Conservation (phyloP, 73 alveolate genomes). For the Paramecium tetraurelia region DNA sequence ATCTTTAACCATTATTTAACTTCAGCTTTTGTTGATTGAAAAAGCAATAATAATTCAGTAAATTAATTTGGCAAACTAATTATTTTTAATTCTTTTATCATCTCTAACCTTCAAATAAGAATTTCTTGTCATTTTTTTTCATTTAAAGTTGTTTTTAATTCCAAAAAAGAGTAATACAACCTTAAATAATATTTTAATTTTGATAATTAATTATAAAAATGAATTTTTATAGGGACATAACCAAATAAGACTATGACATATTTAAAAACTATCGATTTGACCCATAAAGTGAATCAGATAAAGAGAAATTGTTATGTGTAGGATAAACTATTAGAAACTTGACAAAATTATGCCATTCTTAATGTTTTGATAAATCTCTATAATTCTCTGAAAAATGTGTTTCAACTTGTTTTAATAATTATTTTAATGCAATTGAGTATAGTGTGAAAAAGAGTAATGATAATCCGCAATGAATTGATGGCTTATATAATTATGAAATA, state of each 20-base stretch:
- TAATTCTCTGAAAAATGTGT: slow-evolving; percentile 3
- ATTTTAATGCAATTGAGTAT: neutral
- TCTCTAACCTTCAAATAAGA: no score
- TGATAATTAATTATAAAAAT: neutral
- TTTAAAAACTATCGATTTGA: neutral
- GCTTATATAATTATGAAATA: neutral
- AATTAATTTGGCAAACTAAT: no score
- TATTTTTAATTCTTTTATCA: no score
- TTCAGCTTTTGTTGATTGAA: no score
- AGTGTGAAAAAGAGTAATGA: neutral
- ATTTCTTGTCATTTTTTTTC: no score
- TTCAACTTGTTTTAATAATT: neutral
- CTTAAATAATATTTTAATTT: neutral
- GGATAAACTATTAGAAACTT: neutral
- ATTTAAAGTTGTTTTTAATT: no score
- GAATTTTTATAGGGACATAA: neutral
- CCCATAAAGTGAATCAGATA: neutral
- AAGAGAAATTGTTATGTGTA: neutral
- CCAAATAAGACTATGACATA: neutral
- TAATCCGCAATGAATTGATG: neutral
- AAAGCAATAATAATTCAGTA: no score
- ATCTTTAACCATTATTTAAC: no score
- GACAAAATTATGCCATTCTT: neutral
- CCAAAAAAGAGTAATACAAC: no score
- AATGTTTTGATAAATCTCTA: neutral